A percentile compares a stretch with the other conserved stretches of the same genome.
Conservation (phyloP, 1,139 yeast species). For the Taiozyma sp. region DNA sequence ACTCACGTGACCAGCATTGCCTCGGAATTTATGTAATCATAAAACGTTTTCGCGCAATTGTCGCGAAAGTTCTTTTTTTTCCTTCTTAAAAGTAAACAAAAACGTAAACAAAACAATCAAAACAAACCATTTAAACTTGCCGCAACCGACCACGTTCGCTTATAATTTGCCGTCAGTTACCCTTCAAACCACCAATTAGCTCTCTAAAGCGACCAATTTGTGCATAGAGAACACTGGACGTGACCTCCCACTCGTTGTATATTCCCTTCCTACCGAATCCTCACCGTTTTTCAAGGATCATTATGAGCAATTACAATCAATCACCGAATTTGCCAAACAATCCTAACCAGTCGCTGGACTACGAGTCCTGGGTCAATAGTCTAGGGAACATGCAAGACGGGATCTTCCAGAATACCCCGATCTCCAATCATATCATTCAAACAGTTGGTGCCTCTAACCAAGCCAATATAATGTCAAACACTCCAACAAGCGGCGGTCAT, state of each 20-base stretch:
- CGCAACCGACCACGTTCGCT: background rate
- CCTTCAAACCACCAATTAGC: background rate
- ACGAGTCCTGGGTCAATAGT: conserved; percentile 24
- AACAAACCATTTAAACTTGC: background rate
- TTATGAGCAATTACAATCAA: background rate
- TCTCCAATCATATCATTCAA: conserved; percentile 20
- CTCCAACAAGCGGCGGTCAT: conserved; percentile 2
- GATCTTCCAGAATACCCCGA: conserved; percentile 22
- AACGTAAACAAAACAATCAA: background rate
- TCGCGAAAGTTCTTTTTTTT: background rate
- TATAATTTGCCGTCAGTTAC: background rate
- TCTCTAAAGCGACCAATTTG: background rate
- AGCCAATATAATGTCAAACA: background rate
- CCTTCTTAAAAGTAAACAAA: background rate
- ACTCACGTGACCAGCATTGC: background rate
- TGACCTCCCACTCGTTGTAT: background rate
- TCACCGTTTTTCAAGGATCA: background rate
- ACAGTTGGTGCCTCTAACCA: conserved; percentile 1
- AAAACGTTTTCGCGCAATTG: background rate
- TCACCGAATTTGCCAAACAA: background rate
- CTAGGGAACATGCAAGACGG: conserved; percentile 23
- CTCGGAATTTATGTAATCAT: no score
- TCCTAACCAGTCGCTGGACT: conserved; percentile 17
- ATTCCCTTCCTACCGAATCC: background rate
- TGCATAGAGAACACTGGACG: background rate